Evolutionary conservation across 345 rosid genomes (phyloP).

Genomic region (Boechera stricta): DNA sequence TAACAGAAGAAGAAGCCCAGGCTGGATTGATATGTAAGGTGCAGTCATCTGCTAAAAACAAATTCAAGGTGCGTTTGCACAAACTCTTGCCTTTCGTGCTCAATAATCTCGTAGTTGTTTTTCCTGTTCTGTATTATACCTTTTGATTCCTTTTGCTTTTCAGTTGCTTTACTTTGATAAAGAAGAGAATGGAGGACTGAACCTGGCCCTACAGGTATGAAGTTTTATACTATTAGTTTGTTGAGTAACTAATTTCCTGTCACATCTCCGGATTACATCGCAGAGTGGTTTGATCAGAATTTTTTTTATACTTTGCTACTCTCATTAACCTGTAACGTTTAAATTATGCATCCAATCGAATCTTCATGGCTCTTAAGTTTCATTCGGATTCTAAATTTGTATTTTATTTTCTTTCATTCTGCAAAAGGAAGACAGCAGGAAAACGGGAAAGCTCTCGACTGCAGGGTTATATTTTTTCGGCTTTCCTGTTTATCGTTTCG

Average conservation of each 20-base stretch:
- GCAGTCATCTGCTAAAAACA: conserved; percentile 91
- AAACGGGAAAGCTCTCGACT: conserved; percentile 76
- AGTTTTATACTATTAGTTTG: not conserved
- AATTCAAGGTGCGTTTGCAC: conserved; percentile 74
- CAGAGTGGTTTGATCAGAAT: not conserved
- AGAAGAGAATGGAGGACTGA: conserved; percentile 78
- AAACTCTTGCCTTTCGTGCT: conserved; percentile 3
- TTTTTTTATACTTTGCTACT: not conserved
- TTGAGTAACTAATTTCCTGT: not conserved
- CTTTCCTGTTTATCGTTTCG: conserved; percentile 90
- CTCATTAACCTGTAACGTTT: not conserved
- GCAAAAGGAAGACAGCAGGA: conserved; percentile 81
- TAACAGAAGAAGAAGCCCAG: conserved; percentile 86
- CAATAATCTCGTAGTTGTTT: not conserved
- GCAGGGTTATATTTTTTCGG: conserved; percentile 95
- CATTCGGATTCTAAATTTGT: not conserved
- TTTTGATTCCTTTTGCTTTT: conserved; percentile 29
- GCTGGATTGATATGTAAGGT: conserved; percentile 86
- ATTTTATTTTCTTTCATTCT: conserved; percentile 9
- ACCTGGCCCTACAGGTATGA: conserved; percentile 83
- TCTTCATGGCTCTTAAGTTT: not conserved
- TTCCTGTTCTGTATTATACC: not conserved
- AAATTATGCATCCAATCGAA: not conserved
- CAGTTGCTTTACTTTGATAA: conserved; percentile 88
- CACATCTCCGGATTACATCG: too few species aligned